These are phyloP conservation scores for Saprolegnia parasitica DNA, from an alignment of 352 stramenopile genomes.

Conservation along the genomic window DNA sequence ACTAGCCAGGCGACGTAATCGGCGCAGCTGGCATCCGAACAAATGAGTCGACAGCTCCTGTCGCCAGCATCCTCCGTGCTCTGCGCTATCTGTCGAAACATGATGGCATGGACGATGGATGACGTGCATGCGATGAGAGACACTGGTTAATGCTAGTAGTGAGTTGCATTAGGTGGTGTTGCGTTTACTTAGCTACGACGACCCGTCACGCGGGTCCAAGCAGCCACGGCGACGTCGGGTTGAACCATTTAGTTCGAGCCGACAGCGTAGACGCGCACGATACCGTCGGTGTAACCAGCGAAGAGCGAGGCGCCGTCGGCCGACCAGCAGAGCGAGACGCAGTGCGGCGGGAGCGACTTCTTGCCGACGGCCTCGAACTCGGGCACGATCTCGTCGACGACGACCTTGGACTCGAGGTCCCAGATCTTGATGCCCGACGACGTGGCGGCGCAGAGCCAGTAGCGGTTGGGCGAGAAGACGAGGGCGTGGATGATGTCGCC, in stretches of 20 bases:
- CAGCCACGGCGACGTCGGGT: not conserved
- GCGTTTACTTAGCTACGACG: not conserved
- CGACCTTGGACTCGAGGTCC: constrained; percentile 99
- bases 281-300: constrained; percentile 98
- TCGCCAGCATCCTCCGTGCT: no score
- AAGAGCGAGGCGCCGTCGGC: constrained; percentile 98
- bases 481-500: constrained; percentile 96
- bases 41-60: no score
- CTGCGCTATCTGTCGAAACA: no score
- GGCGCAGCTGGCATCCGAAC: no score
- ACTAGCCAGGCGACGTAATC: no score
- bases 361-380: constrained; percentile 91
- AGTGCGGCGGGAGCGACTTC: constrained; percentile 93
- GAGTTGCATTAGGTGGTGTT: not conserved
- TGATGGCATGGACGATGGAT: no score
- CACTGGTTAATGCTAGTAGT: not conserved
- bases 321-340: constrained; percentile 97
- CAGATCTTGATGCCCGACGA: constrained; percentile 99
- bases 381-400: constrained; percentile 96
- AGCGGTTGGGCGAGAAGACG: constrained; percentile 99
- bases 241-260: constrained; percentile 63
- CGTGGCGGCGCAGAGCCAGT: constrained; percentile 99
- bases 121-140: no score
- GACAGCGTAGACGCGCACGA: constrained; percentile 94
- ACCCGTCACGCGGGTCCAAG: not conserved